A percentile compares a stretch with the other conserved stretches of the same genome.
phyloP scores from a whole-genome alignment of 2,329 filamentous ascomycete species.

The Penicillium oxalicum region DNA sequence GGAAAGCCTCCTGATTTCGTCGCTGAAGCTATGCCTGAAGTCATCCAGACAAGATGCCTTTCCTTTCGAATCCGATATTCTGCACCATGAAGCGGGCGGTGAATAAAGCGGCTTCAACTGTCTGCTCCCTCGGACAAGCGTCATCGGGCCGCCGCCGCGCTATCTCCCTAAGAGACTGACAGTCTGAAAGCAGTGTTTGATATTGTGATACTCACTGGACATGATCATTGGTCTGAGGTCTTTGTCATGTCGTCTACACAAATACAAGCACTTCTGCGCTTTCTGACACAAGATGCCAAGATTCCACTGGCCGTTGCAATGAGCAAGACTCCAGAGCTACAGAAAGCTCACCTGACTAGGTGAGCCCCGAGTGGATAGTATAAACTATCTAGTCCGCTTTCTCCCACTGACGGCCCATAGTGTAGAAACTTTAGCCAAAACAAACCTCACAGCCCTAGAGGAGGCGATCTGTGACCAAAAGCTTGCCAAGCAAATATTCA shows the following conservation, averaged over 20 bases:
- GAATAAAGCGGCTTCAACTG: constrained; percentile 8
- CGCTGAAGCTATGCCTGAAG: neutral
- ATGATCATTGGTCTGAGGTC: neutral
- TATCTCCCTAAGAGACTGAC: too few relatives aligned
- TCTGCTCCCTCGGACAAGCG: neutral
- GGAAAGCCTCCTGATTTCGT: neutral
- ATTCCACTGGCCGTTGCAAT: constrained; percentile 51
- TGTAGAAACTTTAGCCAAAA: constrained; percentile 45
- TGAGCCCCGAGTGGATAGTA: constrained; percentile 12
- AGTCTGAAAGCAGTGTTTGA: too few relatives aligned
- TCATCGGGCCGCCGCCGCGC: too few relatives aligned
- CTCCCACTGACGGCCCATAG: constrained; percentile 11
- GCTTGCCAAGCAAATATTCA: constrained; percentile 50
- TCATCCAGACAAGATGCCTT: neutral
- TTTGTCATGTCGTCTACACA: constrained; percentile 21
- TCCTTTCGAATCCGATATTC: constrained; percentile 8
- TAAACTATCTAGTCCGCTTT: neutral
- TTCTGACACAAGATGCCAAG: constrained; percentile 54
- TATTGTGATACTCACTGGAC: too few relatives aligned
- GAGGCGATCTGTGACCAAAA: constrained; percentile 49
- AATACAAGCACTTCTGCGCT: constrained; percentile 47
- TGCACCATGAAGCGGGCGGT: constrained; percentile 8
- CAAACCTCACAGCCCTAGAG: constrained; percentile 40
- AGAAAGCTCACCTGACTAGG: constrained; percentile 44
- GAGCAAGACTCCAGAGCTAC: constrained; percentile 50